Base-by-base conservation (phyloP, 2,329 filamentous ascomycete genomes). In the Fusarium anthophilum region DNA sequence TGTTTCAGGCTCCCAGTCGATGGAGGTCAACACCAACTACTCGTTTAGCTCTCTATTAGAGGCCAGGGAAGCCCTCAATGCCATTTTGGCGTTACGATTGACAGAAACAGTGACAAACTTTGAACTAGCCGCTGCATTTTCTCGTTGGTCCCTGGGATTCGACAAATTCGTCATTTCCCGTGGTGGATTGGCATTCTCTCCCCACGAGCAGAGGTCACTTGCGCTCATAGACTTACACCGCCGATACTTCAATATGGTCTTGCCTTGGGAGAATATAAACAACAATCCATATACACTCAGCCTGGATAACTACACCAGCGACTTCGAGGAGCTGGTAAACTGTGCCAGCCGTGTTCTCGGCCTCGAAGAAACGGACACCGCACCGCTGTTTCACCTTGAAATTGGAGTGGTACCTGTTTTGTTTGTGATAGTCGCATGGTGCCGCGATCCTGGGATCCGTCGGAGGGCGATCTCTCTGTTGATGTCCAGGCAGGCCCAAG, bases 301-400 rank as follows among this genome's bases (percentile, higher is more conserved):
- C 45, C 26, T 48, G 1, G 45, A 48, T 1, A 22, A 8, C 9
- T 3, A 8, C 3, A 48, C 45, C 4, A 3, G 2, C 0, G 26
- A 48, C 9, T 48, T 48, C 9, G 45, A 30, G 20, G 45, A 48
- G 4, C 7, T 48, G 5, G 45, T 48, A 6, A 3, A 30, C 10
- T 48, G 45, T 7, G 45, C 45, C 4, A 30, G 45, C 13, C 26
- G 14, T 22, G 45, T 30, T 48, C 13, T 48, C 1, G 9, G 24
- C 2, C 8, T 47, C 1, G 44, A 47, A 28, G 24, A 5, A 6
- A 48, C 26, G 22, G 26, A 48, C 26, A 22, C 13, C 0, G 13
- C 26, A 0, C 26, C 45, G 0, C 10, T 48, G 9, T 48, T 48
- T 9, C 45, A 48, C 14, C 45, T 48, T 4, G 45, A 48, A 28